A percentile compares a stretch with the other conserved stretches of the same genome.
Evolutionary conservation across 768 basidiomycete genomes (phyloP).

Genomic region (Cyclocybe aegerita): DNA sequence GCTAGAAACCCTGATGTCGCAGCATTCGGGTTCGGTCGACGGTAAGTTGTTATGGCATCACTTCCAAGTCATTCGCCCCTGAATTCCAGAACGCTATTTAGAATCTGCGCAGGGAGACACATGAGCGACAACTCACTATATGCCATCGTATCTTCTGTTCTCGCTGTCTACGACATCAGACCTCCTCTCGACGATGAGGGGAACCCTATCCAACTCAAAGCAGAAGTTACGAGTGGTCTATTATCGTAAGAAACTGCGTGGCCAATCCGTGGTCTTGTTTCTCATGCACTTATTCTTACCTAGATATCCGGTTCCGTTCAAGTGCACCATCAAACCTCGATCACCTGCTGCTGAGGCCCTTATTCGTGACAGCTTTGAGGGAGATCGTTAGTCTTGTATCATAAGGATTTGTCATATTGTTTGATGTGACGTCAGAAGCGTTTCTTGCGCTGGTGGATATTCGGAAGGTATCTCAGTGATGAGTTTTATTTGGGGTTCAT

Average conservation of each 20-base stretch:
- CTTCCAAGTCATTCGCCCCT: not conserved
- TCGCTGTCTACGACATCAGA: conserved; percentile 23
- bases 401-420: not conserved
- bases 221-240: conserved; percentile 18
- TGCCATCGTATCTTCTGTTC: conserved; percentile 14
- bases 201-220: conserved; percentile 14
- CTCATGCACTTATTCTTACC: not conserved
- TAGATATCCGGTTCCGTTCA: conserved; percentile 23
- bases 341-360: conserved; percentile 12
- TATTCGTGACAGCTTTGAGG: conserved; percentile 10
- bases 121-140: conserved; percentile 22
- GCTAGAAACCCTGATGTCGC: conserved; percentile 23
- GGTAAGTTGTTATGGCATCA: conserved; percentile 13
- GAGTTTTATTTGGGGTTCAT: too few species aligned
- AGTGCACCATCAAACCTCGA: conserved; percentile 22
- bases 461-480: too few species aligned
- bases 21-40: conserved; percentile 32
- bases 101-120: conserved; percentile 25
- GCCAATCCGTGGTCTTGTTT: not conserved
- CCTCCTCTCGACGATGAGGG: conserved; percentile 20
- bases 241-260: conserved; percentile 18
- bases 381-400: not conserved
- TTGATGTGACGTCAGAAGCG: too few species aligned
- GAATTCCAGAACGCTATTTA: conserved; percentile 2
- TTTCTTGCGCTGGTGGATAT: too few species aligned